Evolutionary conservation across 1,284 basidiomycete genomes (phyloP).

Genomic region (Cutaneotrichosporon sp.): DNA sequence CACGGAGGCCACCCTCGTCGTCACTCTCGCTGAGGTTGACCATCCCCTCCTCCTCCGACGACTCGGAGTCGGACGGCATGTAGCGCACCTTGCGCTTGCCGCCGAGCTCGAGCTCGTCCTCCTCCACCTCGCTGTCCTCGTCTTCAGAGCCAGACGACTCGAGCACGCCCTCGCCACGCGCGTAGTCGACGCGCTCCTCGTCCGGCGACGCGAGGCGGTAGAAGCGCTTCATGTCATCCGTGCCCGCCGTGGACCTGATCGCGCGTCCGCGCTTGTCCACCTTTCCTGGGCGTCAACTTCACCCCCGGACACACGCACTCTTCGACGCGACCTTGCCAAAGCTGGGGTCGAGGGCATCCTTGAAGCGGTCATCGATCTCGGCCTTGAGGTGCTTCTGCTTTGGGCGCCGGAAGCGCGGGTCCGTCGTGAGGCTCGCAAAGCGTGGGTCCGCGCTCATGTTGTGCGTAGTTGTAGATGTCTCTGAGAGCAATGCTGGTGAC

Average conservation of each 20-base stretch:
- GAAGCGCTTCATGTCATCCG: slow-evolving; percentile 77
- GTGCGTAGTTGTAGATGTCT: too few relatives aligned
- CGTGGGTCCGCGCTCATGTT: slow-evolving; percentile 62
- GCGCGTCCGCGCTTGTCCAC: slow-evolving; percentile 92
- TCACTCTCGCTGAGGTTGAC: slow-evolving; percentile 60
- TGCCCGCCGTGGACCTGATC: slow-evolving; percentile 67
- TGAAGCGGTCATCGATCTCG: slow-evolving; percentile 93
- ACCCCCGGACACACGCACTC: slow-evolving; percentile 23
- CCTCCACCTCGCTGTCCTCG: slow-evolving; percentile 56
- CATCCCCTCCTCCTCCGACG: slow-evolving; percentile 55
- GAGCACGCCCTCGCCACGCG: slow-evolving; percentile 81
- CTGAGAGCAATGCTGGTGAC: not conserved
- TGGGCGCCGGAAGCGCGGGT: slow-evolving; percentile 87
- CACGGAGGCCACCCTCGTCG: slow-evolving; percentile 54
- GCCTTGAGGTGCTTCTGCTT: slow-evolving; percentile 80
- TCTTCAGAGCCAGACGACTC: slow-evolving; percentile 78
- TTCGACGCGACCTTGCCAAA: slow-evolving; percentile 49
- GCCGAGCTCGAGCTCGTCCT: slow-evolving; percentile 57
- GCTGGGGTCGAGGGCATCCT: slow-evolving; percentile 65
- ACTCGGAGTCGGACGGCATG: slow-evolving; percentile 33
- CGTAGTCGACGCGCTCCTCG: slow-evolving; percentile 67
- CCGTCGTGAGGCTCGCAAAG: slow-evolving; percentile 82
- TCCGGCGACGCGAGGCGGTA: slow-evolving; percentile 64
- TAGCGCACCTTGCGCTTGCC: slow-evolving; percentile 57
- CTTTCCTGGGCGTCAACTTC: slow-evolving; percentile 55